phyloP scores from a whole-genome alignment of 1,284 basidiomycete genomes.

The Rhodotorula sp. region DNA sequence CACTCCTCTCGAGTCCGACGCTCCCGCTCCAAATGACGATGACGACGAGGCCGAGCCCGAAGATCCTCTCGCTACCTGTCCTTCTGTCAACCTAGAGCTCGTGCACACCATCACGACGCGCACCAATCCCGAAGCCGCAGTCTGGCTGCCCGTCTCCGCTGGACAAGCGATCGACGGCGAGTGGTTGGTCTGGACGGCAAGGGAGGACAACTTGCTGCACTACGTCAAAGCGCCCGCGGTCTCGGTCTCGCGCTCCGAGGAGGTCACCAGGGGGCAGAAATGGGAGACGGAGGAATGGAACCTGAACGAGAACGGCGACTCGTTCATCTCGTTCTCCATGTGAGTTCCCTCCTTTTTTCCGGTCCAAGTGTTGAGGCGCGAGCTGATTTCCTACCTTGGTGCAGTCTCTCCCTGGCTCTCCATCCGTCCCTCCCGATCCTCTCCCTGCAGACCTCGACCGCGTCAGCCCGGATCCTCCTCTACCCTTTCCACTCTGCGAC shows the following conservation, averaged over 20 bases:
- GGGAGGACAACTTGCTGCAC: conserved; percentile 44
- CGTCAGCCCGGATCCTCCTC: conserved; percentile 40
- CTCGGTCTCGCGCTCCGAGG: background rate
- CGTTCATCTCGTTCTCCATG: conserved; percentile 43
- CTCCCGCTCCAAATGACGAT: background rate
- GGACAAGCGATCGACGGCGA: conserved; percentile 1
- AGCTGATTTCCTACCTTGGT: too few species aligned
- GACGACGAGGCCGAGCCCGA: conserved; percentile 29
- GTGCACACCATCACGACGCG: conserved; percentile 13
- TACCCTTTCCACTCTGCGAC: conserved; percentile 40
- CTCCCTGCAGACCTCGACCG: conserved; percentile 43
- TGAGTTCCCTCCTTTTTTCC: conserved; percentile 11
- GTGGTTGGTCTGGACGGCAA: conserved; percentile 33
- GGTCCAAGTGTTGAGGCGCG: too few species aligned
- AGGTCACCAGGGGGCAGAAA: background rate
- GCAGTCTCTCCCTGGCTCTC: conserved; percentile 39
- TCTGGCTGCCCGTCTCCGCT: conserved; percentile 34
- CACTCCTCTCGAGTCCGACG: background rate
- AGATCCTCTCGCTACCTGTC: conserved; percentile 24
- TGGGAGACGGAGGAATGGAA: conserved; percentile 31
- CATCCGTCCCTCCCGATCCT: conserved; percentile 42
- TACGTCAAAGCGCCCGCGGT: conserved; percentile 32
- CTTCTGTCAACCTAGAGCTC: conserved; percentile 9
- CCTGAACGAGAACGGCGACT: conserved; percentile 43
- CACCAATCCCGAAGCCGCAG: conserved; percentile 41